Evolutionary conservation across 306 rosid species (phyloP).

Genomic region (Dalbergia cochinchinensis): DNA sequence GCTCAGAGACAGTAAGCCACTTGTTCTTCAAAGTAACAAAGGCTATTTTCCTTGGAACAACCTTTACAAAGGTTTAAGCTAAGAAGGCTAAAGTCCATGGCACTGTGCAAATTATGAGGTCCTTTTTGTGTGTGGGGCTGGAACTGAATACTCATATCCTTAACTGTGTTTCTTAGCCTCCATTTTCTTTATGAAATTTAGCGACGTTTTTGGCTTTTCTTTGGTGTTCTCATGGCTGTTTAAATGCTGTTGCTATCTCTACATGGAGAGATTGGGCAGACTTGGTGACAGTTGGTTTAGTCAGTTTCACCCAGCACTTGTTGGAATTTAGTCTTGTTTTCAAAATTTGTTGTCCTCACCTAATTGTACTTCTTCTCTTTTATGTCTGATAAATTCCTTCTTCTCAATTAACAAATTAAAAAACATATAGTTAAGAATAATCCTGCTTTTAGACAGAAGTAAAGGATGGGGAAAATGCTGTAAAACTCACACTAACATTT

Average conservation of each 20-base stretch:
- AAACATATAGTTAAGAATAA: no score
- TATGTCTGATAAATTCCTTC: no score
- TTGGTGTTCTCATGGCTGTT: not conserved
- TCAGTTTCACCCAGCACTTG: not conserved
- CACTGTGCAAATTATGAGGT: not conserved
- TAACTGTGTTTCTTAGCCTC: not conserved
- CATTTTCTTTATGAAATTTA: not conserved
- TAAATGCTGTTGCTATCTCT: not conserved
- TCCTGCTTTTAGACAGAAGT: not conserved
- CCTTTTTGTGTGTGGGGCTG: not conserved
- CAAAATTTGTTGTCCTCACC: no score
- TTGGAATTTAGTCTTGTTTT: not conserved
- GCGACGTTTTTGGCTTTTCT: not conserved
- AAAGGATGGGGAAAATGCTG: conserved; percentile 16
- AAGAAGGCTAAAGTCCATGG: not conserved
- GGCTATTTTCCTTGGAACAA: not conserved
- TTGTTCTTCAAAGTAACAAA: not conserved
- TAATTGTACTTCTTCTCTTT: no score
- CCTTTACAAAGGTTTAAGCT: not conserved
- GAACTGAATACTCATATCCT: not conserved
- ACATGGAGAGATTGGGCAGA: not conserved
- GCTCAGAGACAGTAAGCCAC: not conserved
- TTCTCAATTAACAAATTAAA: no score
- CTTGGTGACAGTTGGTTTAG: not conserved
- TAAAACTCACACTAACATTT: conserved; percentile 7